A percentile compares a stretch with the other conserved stretches of the same genome.
Conservation (phyloP, 306 rosid species). For the Morella rubra region DNA sequence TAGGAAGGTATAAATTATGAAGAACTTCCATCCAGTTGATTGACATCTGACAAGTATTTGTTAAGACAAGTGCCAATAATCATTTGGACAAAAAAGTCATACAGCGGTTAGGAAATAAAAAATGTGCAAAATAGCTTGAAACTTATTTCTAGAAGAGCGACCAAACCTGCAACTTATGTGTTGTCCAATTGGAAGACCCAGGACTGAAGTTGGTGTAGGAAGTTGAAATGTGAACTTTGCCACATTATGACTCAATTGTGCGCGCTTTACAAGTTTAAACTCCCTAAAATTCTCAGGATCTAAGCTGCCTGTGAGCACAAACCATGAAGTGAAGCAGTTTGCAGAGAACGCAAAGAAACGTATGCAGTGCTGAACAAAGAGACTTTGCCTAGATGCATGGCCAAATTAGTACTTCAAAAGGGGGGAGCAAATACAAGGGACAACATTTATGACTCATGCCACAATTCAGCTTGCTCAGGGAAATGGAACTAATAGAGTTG, state of each 20-base stretch:
- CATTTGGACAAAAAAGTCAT: background rate
- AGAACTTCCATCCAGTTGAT: background rate
- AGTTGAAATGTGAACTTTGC: conserved; percentile 87
- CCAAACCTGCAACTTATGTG: conserved; percentile 95
- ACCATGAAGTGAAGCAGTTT: conserved; percentile 24
- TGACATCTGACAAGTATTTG: background rate
- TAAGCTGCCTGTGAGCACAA: conserved; percentile 52
- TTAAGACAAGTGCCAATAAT: background rate
- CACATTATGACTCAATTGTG: conserved; percentile 90
- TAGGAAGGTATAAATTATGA: background rate
- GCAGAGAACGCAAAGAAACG: background rate
- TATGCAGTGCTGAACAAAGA: background rate
- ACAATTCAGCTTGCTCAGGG: background rate
- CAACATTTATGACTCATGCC: background rate
- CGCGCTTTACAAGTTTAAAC: conserved; percentile 78
- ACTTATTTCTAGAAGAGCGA: background rate
- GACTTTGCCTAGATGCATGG: background rate
- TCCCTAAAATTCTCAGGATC: conserved; percentile 73
- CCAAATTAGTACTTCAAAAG: background rate
- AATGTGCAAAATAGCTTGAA: background rate
- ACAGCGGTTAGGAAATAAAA: background rate
- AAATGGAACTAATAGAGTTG: background rate
- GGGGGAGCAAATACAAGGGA: background rate
- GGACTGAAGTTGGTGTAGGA: conserved; percentile 70
- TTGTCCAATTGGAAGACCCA: conserved; percentile 99